Percentiles rank a stretch among this genome's conserved stretches.
phyloP scores from a whole-genome alignment of 2,329 filamentous ascomycete genomes.

The Colletotrichum magnum region DNA sequence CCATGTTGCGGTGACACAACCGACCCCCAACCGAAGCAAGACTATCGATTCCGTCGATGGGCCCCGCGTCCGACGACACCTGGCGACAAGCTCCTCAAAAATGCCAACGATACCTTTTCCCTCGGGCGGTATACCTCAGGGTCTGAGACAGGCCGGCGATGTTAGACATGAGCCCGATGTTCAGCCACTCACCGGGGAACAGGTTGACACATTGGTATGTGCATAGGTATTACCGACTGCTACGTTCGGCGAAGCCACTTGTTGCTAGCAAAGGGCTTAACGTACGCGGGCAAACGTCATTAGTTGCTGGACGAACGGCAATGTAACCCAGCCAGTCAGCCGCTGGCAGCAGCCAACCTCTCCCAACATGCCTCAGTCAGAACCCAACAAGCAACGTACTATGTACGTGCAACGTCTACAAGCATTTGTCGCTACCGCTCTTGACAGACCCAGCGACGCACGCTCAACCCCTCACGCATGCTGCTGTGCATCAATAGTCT shows the following conservation, averaged over 20 bases:
- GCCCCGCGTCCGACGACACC: background rate
- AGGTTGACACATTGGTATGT: conserved; percentile 3
- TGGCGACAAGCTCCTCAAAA: background rate
- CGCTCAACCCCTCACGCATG: conserved; percentile 11
- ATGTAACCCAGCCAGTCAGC: conserved; percentile 2
- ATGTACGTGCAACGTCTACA: conserved; percentile 7
- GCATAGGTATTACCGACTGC: background rate
- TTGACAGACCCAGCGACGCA: conserved; percentile 9
- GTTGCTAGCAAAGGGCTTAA: background rate
- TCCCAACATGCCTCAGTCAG: conserved; percentile 20
- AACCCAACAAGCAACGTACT: conserved; percentile 1
- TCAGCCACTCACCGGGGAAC: conserved; percentile 8
- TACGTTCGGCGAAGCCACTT: conserved; percentile 1
- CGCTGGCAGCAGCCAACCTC: conserved; percentile 1
- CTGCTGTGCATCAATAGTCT: conserved; percentile 18
- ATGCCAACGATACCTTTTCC: conserved; percentile 16
- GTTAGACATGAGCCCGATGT: background rate
- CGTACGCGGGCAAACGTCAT: conserved; percentile 19
- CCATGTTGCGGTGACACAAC: background rate
- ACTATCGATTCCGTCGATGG: conserved; percentile 6
- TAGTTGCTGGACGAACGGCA: background rate
- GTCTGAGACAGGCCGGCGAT: conserved; percentile 16
- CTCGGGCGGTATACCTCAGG: conserved; percentile 10
- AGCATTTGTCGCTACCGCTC: conserved; percentile 14
- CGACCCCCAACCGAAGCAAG: background rate